Evolutionary conservation across 441 rosid genomes (phyloP).

Genomic region (Aleurites moluccanus): DNA sequence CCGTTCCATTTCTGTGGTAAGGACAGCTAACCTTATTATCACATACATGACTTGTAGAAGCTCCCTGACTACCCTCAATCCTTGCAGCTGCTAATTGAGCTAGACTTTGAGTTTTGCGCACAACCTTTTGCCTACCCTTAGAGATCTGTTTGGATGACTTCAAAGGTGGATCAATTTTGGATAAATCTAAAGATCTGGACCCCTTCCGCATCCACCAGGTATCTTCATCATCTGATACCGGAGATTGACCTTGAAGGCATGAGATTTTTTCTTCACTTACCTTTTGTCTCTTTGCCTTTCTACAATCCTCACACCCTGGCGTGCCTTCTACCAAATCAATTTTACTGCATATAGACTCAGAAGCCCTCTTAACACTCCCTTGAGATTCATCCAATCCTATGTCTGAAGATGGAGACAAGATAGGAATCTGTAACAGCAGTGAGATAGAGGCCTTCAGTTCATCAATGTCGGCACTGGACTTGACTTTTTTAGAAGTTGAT

Average conservation of each 20-base stretch:
- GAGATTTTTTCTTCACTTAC: conserved; percentile 72
- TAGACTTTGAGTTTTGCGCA: conserved; percentile 84
- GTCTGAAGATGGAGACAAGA: conserved; percentile 44
- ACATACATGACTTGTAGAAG: conserved; percentile 97
- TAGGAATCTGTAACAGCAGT: conserved; percentile 72
- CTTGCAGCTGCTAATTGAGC: conserved; percentile 96
- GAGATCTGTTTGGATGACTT: conserved; percentile 74
- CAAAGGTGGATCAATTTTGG: conserved; percentile 65
- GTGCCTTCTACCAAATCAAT: conserved; percentile 58
- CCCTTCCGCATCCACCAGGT: conserved; percentile 96
- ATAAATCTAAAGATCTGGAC: conserved; percentile 48
- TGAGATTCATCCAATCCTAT: conserved; percentile 65
- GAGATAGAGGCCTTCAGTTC: conserved; percentile 78
- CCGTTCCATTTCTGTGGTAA: conserved; percentile 35
- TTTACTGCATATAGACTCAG: conserved; percentile 56
- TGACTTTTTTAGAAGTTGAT: conserved; percentile 44
- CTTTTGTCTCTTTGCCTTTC: conserved; percentile 77
- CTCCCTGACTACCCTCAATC: conserved; percentile 99
- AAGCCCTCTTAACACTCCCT: conserved; percentile 65
- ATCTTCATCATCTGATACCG: conserved; percentile 89
- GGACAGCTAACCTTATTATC: conserved; percentile 63
- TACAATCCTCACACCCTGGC: conserved; percentile 94
- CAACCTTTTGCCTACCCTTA: conserved; percentile 86
- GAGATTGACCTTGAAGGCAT: conserved; percentile 62
- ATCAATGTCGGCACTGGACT: conserved; percentile 46